Base-by-base conservation (phyloP, 169 alveolate genomes). In the Eimeria maxima region DNA sequence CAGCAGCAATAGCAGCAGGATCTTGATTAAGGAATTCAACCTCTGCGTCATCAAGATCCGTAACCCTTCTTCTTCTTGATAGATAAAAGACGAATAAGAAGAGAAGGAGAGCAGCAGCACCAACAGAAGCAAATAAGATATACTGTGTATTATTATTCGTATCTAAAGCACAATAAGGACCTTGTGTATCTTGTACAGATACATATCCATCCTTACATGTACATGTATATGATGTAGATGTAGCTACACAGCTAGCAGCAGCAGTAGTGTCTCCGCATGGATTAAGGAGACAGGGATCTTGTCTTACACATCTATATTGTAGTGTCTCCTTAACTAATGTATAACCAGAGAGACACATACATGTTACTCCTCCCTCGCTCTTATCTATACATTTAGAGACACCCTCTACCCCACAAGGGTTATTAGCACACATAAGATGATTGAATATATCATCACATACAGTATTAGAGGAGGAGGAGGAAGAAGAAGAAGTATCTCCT, bases 221-320 rank as follows among this genome's bases (percentile, higher is more conserved):
- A 65, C 88, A 78, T 18, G 44, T 29, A 38, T 78, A 78, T 10
- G 88, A 13, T 3, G 88, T 6, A 78, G 67, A 10, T 16, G 88
- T 78, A 16, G 88, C 88, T 57, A 78, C 88, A 20, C 88, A 78
- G 88, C 88, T 38, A 7, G 57, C 20, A 7, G 27, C 88, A 10
- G 65, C 45, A 38, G 4, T 29, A 5, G 33, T 24, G 22, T 5
- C 45, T 13, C 88, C 88, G 63, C 88, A 78, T 10, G 88, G 88
- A 29, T 45, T 78, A 11, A 11, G 29, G 7, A 78, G 63, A 38
- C 88, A 78, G 33, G 88, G 88, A 65, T 78, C 88, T 44, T 78
- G 27, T 45, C 88, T 38, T 7, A 11, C 33, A 29, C 88, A 78
- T 3, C 88, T 5, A 44, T 38, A 78, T 27, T 45, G 57, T 22